Percentiles rank a stretch among this genome's conserved stretches.
Evolutionary conservation across 2,329 filamentous ascomycete species (phyloP).

Genomic region (Colletotrichum higginsianum): DNA sequence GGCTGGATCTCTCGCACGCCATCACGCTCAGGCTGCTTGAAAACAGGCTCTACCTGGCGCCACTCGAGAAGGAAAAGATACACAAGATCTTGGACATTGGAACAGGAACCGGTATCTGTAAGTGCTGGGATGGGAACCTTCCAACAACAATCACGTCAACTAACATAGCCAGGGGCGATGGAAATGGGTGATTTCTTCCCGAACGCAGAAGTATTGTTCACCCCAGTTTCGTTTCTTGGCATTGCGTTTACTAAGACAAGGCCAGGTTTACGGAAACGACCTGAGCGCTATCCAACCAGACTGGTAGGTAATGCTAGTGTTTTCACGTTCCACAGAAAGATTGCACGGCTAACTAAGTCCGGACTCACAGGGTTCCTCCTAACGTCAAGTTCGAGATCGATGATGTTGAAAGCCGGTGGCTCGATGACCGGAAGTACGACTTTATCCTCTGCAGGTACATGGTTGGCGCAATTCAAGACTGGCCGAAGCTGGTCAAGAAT

Average conservation of each 20-base stretch:
- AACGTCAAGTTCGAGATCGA: constrained; percentile 78
- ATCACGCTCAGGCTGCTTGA: not conserved
- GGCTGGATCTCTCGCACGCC: constrained; percentile 4
- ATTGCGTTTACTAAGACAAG: no score
- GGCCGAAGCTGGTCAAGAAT: constrained; percentile 22
- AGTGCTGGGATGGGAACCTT: no score
- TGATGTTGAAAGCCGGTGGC: constrained; percentile 69
- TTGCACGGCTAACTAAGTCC: no score
- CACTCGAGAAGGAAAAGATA: not conserved
- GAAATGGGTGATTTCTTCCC: no score
- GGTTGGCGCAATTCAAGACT: constrained; percentile 19
- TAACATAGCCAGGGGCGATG: accelerated
- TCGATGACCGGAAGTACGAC: constrained; percentile 52
- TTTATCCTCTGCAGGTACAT: constrained; percentile 48
- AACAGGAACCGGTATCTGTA: not conserved
- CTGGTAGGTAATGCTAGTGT: no score
- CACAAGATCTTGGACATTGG: not conserved
- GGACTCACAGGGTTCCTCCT: constrained; percentile 62
- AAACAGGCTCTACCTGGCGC: not conserved
- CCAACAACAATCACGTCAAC: no score
- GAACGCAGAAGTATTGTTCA: no score
- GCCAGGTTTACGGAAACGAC: no score
- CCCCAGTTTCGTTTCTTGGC: no score
- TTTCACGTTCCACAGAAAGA: no score
- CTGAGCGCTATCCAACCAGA: no score